Base-by-base conservation (phyloP, 371 early-diverging fungal genomes). In the Blakeslea trispora region DNA sequence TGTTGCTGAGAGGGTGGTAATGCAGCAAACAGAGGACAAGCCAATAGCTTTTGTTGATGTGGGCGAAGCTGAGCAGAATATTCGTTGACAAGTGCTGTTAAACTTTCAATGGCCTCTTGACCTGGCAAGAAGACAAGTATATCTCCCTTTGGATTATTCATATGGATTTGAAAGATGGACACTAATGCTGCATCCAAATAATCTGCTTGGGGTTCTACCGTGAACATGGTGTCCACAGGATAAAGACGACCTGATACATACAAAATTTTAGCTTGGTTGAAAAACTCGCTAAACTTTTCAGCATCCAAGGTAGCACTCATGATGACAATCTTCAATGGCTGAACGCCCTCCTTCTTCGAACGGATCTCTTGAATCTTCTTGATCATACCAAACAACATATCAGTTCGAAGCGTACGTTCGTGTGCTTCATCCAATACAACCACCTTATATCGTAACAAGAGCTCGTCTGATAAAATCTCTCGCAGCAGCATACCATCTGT, bases 381-480 rank as follows among this genome's bases (percentile, higher is more conserved):
- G 21, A 94, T 78, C 89, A 93, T 91, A 18, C 96, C 97, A 65
- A 99, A 91, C 37, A 99, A 64, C 60, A 99, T 89, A 72, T 99
- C 99, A 0, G 99, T 99, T 48, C 97, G 82, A 53, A 97, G 60
- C 1, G 95, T 97, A 45, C 99, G 88, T 76, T 99, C 99, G 77
- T 99, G 99, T 1, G 98, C 99, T 73, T 99, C 99, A 64, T 99
- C 99, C 32, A 99, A 74, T 13, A 97, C 84, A 48, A 99, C 85
- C 8, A 91, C 86, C 31, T 88, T 87, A 76, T 99, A 99, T 42
- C 84, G 73, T 1, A 75, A 54, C 19, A 97, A 68, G 39, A 91
- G 46, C 13, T 86, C 82, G 63, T 98, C 97, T 2, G 89, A 81
- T 40, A 99, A 77, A 6, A 94, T 78, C 69, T 99, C 99, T 28